These are phyloP conservation scores for Spathaspora arborariae DNA, from an alignment of 805 yeast genomes.

Conservation along the genomic window DNA sequence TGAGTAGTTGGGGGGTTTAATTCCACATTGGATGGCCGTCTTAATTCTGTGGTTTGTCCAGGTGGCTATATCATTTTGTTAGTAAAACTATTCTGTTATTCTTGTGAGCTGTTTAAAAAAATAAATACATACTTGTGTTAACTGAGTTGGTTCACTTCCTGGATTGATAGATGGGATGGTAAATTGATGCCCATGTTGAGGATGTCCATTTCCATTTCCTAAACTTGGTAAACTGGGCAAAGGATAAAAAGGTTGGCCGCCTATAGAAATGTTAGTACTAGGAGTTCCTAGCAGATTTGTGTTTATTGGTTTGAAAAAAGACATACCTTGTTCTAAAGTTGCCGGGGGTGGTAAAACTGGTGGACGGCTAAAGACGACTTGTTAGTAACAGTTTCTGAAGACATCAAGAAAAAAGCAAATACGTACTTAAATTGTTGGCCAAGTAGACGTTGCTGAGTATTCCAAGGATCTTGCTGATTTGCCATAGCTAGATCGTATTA, in stretches of 20 bases:
- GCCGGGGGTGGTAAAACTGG: slow-evolving; percentile 63
- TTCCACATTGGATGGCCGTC: slow-evolving; percentile 23
- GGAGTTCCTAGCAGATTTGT: not conserved
- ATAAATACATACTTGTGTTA: slow-evolving; percentile 20
- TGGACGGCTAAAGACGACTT: slow-evolving; percentile 41
- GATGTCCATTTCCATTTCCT: slow-evolving; percentile 36
- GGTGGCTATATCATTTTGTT: slow-evolving; percentile 12
- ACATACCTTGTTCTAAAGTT: slow-evolving; percentile 46
- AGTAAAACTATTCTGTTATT: not conserved
- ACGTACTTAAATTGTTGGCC: slow-evolving; percentile 44
- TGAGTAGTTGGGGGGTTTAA: slow-evolving; percentile 15
- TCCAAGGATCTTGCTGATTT: slow-evolving; percentile 42
- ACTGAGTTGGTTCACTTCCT: slow-evolving; percentile 22
- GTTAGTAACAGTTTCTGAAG: slow-evolving; percentile 20
- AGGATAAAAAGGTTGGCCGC: slow-evolving; percentile 46
- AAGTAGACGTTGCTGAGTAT: slow-evolving; percentile 38
- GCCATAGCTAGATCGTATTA: slow-evolving; percentile 22
- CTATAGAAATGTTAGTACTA: slow-evolving; percentile 23
- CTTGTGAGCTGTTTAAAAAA: not conserved
- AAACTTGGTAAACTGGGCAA: slow-evolving; percentile 51
- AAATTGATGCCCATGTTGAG: slow-evolving; percentile 43
- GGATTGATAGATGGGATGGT: slow-evolving; percentile 46
- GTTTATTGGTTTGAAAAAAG: not conserved
- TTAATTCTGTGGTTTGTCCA: slow-evolving; percentile 20
- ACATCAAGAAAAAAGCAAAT: not conserved